These are phyloP conservation scores for Lonicera japonica DNA, from an alignment of 129 eudicot genomes.

Conservation along the genomic window DNA sequence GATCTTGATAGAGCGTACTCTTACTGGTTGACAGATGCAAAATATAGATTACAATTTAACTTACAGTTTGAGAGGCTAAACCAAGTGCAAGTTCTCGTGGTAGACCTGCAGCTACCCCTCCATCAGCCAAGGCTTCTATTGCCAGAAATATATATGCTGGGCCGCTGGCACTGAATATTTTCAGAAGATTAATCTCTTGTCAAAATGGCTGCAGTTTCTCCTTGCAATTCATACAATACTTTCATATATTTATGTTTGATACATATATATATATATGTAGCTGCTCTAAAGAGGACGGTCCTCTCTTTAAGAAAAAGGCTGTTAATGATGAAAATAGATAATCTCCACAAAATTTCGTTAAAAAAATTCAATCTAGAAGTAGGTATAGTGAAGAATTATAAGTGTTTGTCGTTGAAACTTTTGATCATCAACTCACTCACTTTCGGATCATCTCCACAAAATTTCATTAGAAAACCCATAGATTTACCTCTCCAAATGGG, in stretches of 20 bases:
- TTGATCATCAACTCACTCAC: too few species aligned
- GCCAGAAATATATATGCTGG: slow-evolving; percentile 87
- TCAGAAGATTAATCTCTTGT: slow-evolving; percentile 9
- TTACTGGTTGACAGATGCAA: background rate
- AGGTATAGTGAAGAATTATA: too few species aligned
- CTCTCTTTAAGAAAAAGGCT: too few species aligned
- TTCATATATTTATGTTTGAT: too few species aligned
- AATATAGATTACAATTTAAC: slow-evolving; percentile 10
- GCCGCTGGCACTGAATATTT: slow-evolving; percentile 72
- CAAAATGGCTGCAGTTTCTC: background rate
- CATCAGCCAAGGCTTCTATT: slow-evolving; percentile 98
- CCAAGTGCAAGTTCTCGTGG: slow-evolving; percentile 96
- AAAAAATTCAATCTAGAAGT: too few species aligned
- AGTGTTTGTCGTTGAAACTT: too few species aligned
- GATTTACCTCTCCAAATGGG: too few species aligned
- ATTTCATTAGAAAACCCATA: too few species aligned
- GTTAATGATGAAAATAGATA: too few species aligned
- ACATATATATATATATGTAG: too few species aligned
- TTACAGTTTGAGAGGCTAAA: slow-evolving; percentile 91
- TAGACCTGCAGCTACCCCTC: slow-evolving; percentile 98
- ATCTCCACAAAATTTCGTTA: too few species aligned
- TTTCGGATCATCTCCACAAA: too few species aligned
- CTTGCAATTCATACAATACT: background rate
- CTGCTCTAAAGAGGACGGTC: background rate
- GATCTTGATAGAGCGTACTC: background rate